Evolutionary conservation across 2,329 filamentous ascomycete genomes (phyloP).

Genomic region (Curvularia verruculosa): DNA sequence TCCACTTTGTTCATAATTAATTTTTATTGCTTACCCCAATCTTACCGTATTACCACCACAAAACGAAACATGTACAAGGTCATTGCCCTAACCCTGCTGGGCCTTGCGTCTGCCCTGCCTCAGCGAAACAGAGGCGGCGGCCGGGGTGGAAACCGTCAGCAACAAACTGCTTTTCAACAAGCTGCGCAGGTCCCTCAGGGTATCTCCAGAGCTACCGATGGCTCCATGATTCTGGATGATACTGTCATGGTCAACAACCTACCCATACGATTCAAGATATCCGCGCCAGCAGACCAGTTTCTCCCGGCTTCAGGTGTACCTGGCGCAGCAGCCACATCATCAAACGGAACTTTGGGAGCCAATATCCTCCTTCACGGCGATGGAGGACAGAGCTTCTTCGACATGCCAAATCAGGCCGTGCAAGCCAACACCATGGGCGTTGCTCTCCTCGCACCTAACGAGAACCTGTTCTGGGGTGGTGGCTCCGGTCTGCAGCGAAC

Average conservation of each 20-base stretch:
- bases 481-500: slow-evolving; percentile 59
- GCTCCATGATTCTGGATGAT: slow-evolving; percentile 62
- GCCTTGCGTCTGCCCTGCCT: slow-evolving; percentile 31
- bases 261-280: slow-evolving; percentile 62
- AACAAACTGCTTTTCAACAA: slow-evolving; percentile 42
- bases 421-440: slow-evolving; percentile 60
- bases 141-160: slow-evolving; percentile 3
- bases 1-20: slow-evolving; percentile 28
- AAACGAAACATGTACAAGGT: slow-evolving; percentile 17
- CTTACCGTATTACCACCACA: neutral
- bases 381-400: slow-evolving; percentile 65
- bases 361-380: slow-evolving; percentile 67
- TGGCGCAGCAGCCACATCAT: slow-evolving; percentile 51
- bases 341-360: slow-evolving; percentile 50
- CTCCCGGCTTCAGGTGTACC: slow-evolving; percentile 56
- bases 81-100: slow-evolving; percentile 26
- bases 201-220: slow-evolving; percentile 57
- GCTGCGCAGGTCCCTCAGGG: slow-evolving; percentile 46
- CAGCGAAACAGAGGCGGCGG: slow-evolving; percentile 27
- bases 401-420: slow-evolving; percentile 63
- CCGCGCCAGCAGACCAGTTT: slow-evolving; percentile 62
- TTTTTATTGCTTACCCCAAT: slow-evolving; percentile 18
- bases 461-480: slow-evolving; percentile 64
- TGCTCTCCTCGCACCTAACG: slow-evolving; percentile 60
- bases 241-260: slow-evolving; percentile 62